Evolutionary conservation across 1,284 basidiomycete species (phyloP).

Genomic region (Sporisorium exsertum): DNA sequence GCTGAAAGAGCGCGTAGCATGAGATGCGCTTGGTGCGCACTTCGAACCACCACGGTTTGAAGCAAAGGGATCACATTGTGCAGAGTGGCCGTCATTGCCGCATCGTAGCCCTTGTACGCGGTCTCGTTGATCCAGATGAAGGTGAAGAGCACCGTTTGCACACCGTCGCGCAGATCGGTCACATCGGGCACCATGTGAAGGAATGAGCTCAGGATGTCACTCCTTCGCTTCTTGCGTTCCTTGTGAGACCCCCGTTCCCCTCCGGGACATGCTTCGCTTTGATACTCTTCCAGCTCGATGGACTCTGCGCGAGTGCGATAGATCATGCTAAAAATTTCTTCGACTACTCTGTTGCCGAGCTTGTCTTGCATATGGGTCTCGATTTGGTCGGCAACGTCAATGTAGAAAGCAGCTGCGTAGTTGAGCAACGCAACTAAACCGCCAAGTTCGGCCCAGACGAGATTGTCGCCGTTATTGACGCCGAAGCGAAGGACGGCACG

Average conservation of each 20-base stretch:
- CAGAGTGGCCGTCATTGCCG: slow-evolving; percentile 8
- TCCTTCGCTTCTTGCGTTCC: not conserved
- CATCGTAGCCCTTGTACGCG: slow-evolving; percentile 1
- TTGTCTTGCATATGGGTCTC: slow-evolving; percentile 10
- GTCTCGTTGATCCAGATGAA: slow-evolving; percentile 40
- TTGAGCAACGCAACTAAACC: slow-evolving; percentile 32
- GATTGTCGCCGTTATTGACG: not conserved
- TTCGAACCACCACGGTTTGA: slow-evolving; percentile 25
- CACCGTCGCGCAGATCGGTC: slow-evolving; percentile 28
- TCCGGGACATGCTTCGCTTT: not conserved
- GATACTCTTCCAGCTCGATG: slow-evolving; percentile 31
- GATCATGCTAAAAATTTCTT: slow-evolving; percentile 2
- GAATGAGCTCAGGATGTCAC: not conserved
- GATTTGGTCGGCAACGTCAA: slow-evolving; percentile 5
- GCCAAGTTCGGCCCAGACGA: slow-evolving; percentile 18
- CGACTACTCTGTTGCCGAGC: not conserved
- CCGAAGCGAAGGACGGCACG: slow-evolving; percentile 14
- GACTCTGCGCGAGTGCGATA: slow-evolving; percentile 5
- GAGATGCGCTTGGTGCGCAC: slow-evolving; percentile 1
- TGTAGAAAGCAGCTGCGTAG: slow-evolving; percentile 25
- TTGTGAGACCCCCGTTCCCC: not conserved
- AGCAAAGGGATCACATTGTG: slow-evolving; percentile 26
- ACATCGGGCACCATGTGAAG: slow-evolving; percentile 12
- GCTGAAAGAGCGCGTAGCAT: not conserved
- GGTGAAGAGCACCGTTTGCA: slow-evolving; percentile 30